Conservation (phyloP, 805 yeast genomes). For the Debaryomyces maramus region DNA sequence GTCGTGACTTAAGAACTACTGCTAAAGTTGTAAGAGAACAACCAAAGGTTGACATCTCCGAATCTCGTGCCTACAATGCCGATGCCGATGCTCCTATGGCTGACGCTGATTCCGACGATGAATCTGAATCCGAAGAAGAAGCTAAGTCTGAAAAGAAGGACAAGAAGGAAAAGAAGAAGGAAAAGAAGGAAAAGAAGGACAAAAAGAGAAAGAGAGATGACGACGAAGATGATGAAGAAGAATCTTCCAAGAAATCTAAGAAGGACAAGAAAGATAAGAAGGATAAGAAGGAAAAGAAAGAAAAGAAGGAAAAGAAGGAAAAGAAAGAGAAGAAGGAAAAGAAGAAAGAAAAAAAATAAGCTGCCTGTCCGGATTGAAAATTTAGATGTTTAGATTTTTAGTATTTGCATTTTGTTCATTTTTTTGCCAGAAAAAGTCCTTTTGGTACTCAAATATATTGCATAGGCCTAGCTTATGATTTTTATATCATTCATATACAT, state of each 20-base stretch:
- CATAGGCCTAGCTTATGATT: not conserved
- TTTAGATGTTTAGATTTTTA: not conserved
- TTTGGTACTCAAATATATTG: constrained; percentile 5
- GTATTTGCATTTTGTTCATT: constrained; percentile 1
- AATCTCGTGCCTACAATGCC: constrained; percentile 86
- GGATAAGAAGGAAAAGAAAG: constrained; percentile 30
- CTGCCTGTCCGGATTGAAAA: constrained; percentile 8
- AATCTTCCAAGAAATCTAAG: constrained; percentile 11
- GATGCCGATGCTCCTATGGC: constrained; percentile 80
- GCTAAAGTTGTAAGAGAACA: constrained; percentile 79
- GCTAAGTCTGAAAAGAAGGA: constrained; percentile 29
- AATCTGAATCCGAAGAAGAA: constrained; percentile 33
- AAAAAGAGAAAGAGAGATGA: constrained; percentile 24
- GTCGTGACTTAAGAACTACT: constrained; percentile 91
- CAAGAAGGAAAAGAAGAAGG: constrained; percentile 24
- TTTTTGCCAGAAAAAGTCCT: not conserved
- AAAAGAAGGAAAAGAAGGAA: constrained; percentile 22
- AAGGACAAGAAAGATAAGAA: constrained; percentile 20
- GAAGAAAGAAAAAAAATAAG: constrained; percentile 27
- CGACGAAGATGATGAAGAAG: constrained; percentile 8
- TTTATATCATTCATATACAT: constrained; percentile 7
- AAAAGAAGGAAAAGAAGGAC: constrained; percentile 27
- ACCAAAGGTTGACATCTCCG: constrained; percentile 82
- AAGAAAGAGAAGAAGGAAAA: constrained; percentile 27
- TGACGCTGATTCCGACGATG: constrained; percentile 32